phyloP scores from a whole-genome alignment of 768 basidiomycete genomes.

The Tylopilus rubrobrunneus region DNA sequence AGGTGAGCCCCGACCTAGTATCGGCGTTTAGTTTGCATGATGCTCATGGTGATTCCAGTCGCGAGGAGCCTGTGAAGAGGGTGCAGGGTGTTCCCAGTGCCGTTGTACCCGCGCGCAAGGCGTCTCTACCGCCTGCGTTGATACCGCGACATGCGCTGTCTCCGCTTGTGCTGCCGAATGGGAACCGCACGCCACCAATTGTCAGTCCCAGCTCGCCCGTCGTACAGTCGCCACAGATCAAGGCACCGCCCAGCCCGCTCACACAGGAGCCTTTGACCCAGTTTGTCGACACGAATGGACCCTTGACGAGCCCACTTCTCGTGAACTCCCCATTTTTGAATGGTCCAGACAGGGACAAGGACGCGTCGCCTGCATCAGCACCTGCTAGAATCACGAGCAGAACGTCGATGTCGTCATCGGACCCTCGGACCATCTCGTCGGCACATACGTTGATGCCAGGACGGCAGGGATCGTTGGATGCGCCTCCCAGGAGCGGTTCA shows the following conservation, averaged over 20 bases:
- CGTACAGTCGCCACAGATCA: slow-evolving; percentile 33
- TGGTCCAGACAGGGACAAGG: slow-evolving; percentile 20
- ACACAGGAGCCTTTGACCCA: slow-evolving; percentile 21
- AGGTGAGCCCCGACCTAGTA: slow-evolving; percentile 14
- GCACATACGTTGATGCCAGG: slow-evolving; percentile 11
- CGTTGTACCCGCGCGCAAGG: slow-evolving; percentile 1
- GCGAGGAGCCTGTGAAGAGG: slow-evolving; percentile 22
- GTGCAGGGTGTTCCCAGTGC: not conserved
- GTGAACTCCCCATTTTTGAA: slow-evolving; percentile 10
- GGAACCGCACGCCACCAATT: not conserved
- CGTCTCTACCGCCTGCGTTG: slow-evolving; percentile 20
- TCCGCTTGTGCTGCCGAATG: slow-evolving; percentile 15
- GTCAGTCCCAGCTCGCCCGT: slow-evolving; percentile 3
- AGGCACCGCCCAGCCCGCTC: slow-evolving; percentile 38
- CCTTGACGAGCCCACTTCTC: slow-evolving; percentile 6
- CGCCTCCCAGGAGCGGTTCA: slow-evolving; percentile 15
- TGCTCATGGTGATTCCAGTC: slow-evolving; percentile 9
- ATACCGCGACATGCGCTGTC: slow-evolving; percentile 16
- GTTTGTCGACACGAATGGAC: slow-evolving; percentile 1
- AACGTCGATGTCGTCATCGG: slow-evolving; percentile 13
- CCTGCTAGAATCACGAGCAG: not conserved
- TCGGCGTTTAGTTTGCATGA: not conserved
- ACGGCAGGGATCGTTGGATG: slow-evolving; percentile 18
- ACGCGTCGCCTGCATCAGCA: slow-evolving; percentile 8
- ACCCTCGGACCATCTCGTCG: slow-evolving; percentile 9